These are phyloP conservation scores for Sugiyamaella neomexicana DNA, from an alignment of 1,139 yeast species.

Conservation along the genomic window DNA sequence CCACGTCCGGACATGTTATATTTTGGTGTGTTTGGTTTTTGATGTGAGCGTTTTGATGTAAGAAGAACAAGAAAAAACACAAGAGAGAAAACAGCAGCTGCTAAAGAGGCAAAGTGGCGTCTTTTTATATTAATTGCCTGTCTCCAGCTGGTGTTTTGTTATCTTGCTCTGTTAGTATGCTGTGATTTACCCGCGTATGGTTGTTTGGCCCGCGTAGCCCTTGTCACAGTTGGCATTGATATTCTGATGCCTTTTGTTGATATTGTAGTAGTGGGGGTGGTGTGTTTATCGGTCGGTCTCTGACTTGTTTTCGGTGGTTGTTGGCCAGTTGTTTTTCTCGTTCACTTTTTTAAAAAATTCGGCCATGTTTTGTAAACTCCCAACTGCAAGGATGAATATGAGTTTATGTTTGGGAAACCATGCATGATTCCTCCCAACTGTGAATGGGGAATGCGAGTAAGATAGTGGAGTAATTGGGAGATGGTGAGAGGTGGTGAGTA, in stretches of 20 bases:
- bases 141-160: constrained; percentile 15
- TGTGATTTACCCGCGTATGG: constrained; percentile 19
- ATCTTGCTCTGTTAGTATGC: constrained; percentile 9
- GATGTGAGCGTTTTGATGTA: neutral
- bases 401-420: neutral
- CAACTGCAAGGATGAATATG: neutral
- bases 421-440: neutral
- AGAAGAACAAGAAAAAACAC: neutral
- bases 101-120: constrained; percentile 1
- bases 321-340: neutral
- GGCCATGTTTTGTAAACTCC: constrained; percentile 12
- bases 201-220: constrained; percentile 6
- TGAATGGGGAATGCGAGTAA: too few species aligned
- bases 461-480: too few species aligned
- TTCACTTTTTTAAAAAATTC: constrained; percentile 3
- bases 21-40: constrained; percentile 36
- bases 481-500: too few species aligned
- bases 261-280: constrained; percentile 9
- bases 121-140: constrained; percentile 14
- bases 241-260: constrained; percentile 5
- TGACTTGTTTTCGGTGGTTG: neutral
- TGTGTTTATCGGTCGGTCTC: neutral
- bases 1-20: constrained; percentile 99
- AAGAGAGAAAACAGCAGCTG: constrained; percentile 1
- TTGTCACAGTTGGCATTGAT: constrained; percentile 7